These are phyloP conservation scores for Aurinia saxatilis DNA, from an alignment of 345 rosid species.

Conservation along the genomic window DNA sequence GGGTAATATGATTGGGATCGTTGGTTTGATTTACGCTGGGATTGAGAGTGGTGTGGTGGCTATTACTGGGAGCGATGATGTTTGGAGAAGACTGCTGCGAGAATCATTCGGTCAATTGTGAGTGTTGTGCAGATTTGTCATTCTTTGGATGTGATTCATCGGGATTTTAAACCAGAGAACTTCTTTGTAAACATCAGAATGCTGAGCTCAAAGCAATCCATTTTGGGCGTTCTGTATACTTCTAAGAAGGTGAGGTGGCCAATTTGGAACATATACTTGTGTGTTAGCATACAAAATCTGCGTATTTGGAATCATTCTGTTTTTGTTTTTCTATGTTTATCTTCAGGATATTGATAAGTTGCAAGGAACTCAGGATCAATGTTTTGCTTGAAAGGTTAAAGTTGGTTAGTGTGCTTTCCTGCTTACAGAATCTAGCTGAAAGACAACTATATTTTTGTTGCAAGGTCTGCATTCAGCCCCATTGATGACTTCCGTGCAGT, in stretches of 20 bases:
- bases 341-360: no score
- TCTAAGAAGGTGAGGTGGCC: constrained; percentile 50
- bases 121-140: constrained; percentile 61
- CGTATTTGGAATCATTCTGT: no score
- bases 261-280: no score
- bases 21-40: no score
- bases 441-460: neutral
- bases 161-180: constrained; percentile 79
- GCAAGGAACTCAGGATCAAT: no score
- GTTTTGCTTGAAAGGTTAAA: no score
- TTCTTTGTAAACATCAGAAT: constrained; percentile 50
- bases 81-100: constrained; percentile 64
- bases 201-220: constrained; percentile 66
- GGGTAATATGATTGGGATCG: no score
- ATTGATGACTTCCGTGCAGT: neutral
- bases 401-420: neutral
- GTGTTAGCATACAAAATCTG: no score
- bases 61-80: no score
- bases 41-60: no score
- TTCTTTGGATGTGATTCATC: constrained; percentile 62
- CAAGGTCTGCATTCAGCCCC: neutral
- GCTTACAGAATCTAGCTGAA: neutral
- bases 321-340: no score
- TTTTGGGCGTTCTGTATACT: constrained; percentile 69
- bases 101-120: constrained; percentile 40